Evolutionary conservation across 768 basidiomycete genomes (phyloP).

Genomic region (Lactifluus piperatus): DNA sequence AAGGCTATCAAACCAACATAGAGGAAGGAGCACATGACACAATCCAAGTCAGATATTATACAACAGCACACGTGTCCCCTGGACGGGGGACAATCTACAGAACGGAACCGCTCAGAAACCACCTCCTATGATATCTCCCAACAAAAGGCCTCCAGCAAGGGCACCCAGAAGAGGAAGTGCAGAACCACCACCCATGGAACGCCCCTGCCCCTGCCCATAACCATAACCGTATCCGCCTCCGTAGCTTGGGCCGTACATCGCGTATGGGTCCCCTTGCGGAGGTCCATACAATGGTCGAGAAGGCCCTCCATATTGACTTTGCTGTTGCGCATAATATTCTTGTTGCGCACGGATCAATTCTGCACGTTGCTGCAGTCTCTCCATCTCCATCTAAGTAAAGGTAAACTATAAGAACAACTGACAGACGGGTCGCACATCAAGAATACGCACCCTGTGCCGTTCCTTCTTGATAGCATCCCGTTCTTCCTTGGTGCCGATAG

Average conservation of each 20-base stretch:
- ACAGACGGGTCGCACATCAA: neutral
- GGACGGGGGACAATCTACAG: neutral
- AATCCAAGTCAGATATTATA: neutral
- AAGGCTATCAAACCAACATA: neutral
- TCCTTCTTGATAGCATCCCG: slow-evolving; percentile 37
- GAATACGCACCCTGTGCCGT: slow-evolving; percentile 25
- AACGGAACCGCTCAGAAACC: neutral
- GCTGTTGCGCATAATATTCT: slow-evolving; percentile 10
- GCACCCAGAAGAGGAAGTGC: slow-evolving; percentile 29
- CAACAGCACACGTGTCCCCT: neutral
- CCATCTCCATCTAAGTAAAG: slow-evolving; percentile 8
- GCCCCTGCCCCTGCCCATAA: slow-evolving; percentile 8
- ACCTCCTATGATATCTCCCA: slow-evolving; percentile 3
- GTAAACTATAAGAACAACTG: neutral
- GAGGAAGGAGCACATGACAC: neutral
- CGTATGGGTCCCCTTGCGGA: slow-evolving; percentile 22
- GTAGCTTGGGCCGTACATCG: neutral
- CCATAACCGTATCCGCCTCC: slow-evolving; percentile 17
- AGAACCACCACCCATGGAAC: slow-evolving; percentile 1
- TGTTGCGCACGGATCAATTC: neutral
- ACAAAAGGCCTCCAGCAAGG: slow-evolving; percentile 30
- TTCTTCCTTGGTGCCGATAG: slow-evolving; percentile 57
- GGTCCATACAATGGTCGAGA: slow-evolving; percentile 21
- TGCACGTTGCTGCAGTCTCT: slow-evolving; percentile 1
- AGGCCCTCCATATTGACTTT: neutral